Conservation (phyloP, 306 rosid genomes). For the Begonia peltatifolia region DNA sequence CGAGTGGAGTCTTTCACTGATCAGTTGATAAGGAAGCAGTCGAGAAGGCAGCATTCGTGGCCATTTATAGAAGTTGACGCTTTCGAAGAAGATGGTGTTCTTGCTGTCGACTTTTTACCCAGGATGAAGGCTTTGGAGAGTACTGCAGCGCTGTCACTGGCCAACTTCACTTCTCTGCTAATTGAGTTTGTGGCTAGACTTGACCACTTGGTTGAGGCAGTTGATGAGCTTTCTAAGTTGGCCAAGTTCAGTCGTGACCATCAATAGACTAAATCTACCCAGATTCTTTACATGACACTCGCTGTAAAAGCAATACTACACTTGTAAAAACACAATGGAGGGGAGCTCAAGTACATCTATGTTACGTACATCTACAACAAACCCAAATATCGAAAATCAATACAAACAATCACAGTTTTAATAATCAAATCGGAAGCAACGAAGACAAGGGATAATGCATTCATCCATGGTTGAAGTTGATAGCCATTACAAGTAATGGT, state of each 20-base stretch:
- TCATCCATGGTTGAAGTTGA: too few species aligned
- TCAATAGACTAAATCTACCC: not conserved
- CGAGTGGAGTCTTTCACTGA: constrained; percentile 21
- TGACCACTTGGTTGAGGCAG: constrained; percentile 59
- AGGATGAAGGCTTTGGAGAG: constrained; percentile 42
- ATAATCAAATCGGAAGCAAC: too few species aligned
- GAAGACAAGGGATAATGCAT: too few species aligned
- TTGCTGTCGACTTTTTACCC: constrained; percentile 15
- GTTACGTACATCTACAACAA: too few species aligned
- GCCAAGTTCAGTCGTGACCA: constrained; percentile 40
- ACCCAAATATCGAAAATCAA: too few species aligned
- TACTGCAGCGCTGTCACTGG: constrained; percentile 44
- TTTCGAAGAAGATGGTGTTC: constrained; percentile 32
- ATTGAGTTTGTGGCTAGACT: constrained; percentile 70
- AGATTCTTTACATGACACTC: not conserved
- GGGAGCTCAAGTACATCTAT: too few species aligned
- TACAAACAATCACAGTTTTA: too few species aligned
- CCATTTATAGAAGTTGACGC: constrained; percentile 39
- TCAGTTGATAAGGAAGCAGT: constrained; percentile 29
- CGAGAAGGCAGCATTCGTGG: constrained; percentile 55
- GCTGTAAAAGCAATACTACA: too few species aligned
- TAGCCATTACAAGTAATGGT: too few species aligned
- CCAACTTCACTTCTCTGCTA: constrained; percentile 48
- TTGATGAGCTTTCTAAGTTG: constrained; percentile 45
- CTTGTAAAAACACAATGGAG: too few species aligned